Conservation (phyloP, 2,329 filamentous ascomycete species). For the Aquanectria penicillioides region DNA sequence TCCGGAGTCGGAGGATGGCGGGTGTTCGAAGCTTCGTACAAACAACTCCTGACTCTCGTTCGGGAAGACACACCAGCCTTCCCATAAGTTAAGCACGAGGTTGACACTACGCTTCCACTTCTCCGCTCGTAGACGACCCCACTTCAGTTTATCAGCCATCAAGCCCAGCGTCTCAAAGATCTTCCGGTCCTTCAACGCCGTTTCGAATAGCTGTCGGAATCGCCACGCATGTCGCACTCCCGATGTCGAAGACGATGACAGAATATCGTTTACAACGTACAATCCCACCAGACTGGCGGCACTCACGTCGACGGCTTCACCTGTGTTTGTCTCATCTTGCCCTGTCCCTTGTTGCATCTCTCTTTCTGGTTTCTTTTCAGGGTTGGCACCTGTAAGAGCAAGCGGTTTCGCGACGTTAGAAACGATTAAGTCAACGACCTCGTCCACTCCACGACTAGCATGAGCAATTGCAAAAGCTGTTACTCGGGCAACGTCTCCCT, state of each 20-base stretch:
- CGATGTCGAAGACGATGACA: slow-evolving; percentile 80
- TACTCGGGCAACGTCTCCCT: slow-evolving; percentile 86
- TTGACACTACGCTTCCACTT: slow-evolving; percentile 85
- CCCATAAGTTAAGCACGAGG: slow-evolving; percentile 76
- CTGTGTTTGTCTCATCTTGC: slow-evolving; percentile 51
- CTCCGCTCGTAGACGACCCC: slow-evolving; percentile 84
- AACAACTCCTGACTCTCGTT: slow-evolving; percentile 78
- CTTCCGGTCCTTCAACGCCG: slow-evolving; percentile 71
- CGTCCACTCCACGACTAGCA: slow-evolving; percentile 84
- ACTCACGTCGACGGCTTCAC: slow-evolving; percentile 69
- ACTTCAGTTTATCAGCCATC: slow-evolving; percentile 76
- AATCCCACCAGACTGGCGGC: slow-evolving; percentile 81
- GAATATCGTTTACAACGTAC: slow-evolving; percentile 80
- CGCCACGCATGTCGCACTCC: slow-evolving; percentile 87
- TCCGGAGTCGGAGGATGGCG: slow-evolving; percentile 57
- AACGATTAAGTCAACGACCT: slow-evolving; percentile 90
- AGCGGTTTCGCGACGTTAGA: slow-evolving; percentile 84
- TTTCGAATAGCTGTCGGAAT: slow-evolving; percentile 83
- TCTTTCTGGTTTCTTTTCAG: slow-evolving; percentile 56
- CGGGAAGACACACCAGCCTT: slow-evolving; percentile 78
- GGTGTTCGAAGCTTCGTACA: slow-evolving; percentile 75
- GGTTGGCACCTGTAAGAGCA: slow-evolving; percentile 76
- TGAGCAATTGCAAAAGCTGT: slow-evolving; percentile 91
- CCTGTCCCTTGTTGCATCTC: slow-evolving; percentile 37
- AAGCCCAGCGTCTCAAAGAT: slow-evolving; percentile 81